Base-by-base conservation (phyloP, 192 early-diverging fungal species). In the Nowakowskiella sp. region DNA sequence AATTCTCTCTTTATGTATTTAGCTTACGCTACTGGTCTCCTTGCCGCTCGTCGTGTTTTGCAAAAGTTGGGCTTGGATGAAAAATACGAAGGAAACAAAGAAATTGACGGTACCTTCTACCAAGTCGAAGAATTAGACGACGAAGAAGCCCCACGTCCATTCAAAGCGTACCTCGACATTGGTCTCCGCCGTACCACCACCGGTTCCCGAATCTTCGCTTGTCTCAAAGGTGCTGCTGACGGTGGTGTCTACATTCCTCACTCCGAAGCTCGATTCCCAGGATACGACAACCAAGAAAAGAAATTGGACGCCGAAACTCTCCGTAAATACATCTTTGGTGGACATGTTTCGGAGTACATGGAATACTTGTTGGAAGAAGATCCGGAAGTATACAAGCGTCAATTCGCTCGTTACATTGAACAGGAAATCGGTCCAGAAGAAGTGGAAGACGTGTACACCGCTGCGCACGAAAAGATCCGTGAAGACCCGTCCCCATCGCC, bases 281-380 rank as follows among this genome's bases (percentile, higher is more conserved):
- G 92, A 66, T 98, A 77, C 78, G 89, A 93, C 77, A 60, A 74
- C 44, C 83, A 85, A 68, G 63, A 76, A 60, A 94, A 94, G 87
- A 64, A 73, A 67, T 82, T 92, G 63, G 92, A 98, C 64, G 79
- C 90, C 58, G 93, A 95, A 74, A 69, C 88, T 36, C 82, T 98
- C 53, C 82, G 87, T 68, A 82, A 83, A 60, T 98, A 96, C 87
- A 98, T 98, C 84, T 92, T 86, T 70, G 95, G 95, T 70, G 84
- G 86, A 64, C 95, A 96, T 80, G 88, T 98, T 53, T 80, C 90
- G 57, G 91, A 95, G 65, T 99, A 94, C 85, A 99, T 99, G 92
- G 87, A 85, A 64, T 80, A 83, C 76, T 89, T 99, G 59, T 82
- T 92, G 76, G 93, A 96, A 73, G 95, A 99, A 77, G 95, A 99